Conservation (phyloP, 2,329 filamentous ascomycete species). For the Colletotrichum sp. region DNA sequence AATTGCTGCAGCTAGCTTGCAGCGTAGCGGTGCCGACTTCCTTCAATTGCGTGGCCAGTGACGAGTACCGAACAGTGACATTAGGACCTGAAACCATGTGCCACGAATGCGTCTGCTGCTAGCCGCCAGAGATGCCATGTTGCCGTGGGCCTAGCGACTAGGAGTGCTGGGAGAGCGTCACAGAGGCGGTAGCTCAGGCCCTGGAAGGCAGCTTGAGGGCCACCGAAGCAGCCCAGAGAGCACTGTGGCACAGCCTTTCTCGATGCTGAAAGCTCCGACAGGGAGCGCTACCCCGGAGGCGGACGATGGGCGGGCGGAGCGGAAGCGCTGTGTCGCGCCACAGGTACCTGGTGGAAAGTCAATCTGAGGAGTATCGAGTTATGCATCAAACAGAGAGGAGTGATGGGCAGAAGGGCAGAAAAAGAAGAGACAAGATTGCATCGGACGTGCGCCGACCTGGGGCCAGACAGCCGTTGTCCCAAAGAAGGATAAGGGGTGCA, state of each 20-base stretch:
- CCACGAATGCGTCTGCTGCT: background rate
- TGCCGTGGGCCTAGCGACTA: background rate
- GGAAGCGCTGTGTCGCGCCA: slow-evolving; percentile 2
- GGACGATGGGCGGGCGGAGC: slow-evolving; percentile 5
- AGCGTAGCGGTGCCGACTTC: slow-evolving; percentile 1
- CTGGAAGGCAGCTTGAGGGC: background rate
- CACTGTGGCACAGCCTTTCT: background rate
- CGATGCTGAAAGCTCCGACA: background rate
- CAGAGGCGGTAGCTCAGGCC: background rate
- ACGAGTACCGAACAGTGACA: background rate
- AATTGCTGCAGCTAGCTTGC: background rate
- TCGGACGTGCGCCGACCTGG: background rate
- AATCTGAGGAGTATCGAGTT: background rate
- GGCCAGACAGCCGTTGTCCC: background rate
- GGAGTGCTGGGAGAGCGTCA: background rate
- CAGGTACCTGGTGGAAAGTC: background rate
- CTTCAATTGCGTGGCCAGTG: slow-evolving; percentile 4
- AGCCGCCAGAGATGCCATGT: background rate
- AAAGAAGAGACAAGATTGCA: background rate
- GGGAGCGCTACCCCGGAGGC: background rate
- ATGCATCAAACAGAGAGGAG: background rate
- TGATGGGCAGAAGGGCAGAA: background rate
- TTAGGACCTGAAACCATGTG: slow-evolving; percentile 6
- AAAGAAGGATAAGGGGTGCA: background rate
- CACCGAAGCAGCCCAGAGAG: background rate